Evolutionary conservation across 2,329 filamentous ascomycete genomes (phyloP).

Genomic region (Westerdykella aurantiaca): DNA sequence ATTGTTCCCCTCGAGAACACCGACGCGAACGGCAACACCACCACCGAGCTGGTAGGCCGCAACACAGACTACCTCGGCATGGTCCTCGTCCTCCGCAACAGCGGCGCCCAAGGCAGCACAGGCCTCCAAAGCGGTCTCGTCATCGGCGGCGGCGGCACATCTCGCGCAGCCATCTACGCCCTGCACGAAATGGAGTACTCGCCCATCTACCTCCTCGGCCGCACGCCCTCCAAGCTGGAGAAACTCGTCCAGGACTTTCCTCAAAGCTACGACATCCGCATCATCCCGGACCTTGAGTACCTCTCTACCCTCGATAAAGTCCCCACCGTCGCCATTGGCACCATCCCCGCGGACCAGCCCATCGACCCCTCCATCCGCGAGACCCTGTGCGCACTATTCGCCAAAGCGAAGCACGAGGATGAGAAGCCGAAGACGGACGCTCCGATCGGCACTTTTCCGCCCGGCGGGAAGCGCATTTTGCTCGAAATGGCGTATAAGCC

Average conservation of each 20-base stretch:
- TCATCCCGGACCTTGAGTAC: constrained; percentile 46
- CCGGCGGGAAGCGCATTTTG: constrained; percentile 49
- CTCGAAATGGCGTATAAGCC: constrained; percentile 98
- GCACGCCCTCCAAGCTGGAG: constrained; percentile 63
- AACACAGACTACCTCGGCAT: constrained; percentile 98
- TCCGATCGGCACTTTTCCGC: constrained; percentile 13
- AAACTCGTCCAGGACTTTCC: constrained; percentile 69
- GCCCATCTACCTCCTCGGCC: constrained; percentile 81
- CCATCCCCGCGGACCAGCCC: constrained; percentile 81
- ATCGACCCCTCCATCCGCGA: constrained; percentile 67
- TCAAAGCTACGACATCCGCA: constrained; percentile 59
- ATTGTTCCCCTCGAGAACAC: constrained; percentile 58
- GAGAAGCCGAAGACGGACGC: constrained; percentile 14
- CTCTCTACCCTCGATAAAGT: constrained; percentile 44
- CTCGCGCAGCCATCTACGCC: constrained; percentile 84
- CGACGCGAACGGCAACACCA: constrained; percentile 37
- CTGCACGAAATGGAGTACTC: constrained; percentile 76
- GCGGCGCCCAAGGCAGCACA: constrained; percentile 44
- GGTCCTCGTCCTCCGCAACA: constrained; percentile 67
- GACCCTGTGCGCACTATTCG: constrained; percentile 54
- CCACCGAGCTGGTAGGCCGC: constrained; percentile 63
- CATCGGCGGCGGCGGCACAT: constrained; percentile 86
- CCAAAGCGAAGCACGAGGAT: constrained; percentile 21
- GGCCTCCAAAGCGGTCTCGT: constrained; percentile 62
- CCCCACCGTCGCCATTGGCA: constrained; percentile 74